These are phyloP conservation scores for Candida corydali DNA, from an alignment of 805 yeast genomes.

Conservation along the genomic window DNA sequence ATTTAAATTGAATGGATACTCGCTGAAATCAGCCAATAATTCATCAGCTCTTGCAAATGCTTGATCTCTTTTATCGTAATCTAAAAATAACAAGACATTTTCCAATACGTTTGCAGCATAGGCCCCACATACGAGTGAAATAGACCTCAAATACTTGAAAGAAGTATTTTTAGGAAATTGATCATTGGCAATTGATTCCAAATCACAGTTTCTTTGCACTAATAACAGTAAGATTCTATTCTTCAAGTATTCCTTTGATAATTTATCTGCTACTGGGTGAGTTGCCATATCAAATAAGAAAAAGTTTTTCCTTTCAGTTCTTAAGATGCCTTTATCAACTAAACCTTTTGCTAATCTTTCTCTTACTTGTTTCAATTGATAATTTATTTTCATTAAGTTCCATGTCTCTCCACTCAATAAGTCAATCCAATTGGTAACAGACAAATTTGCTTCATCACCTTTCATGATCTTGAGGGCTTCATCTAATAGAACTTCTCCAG, in stretches of 20 bases:
- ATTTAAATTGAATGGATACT: conserved; percentile 67
- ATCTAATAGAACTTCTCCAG: conserved; percentile 93
- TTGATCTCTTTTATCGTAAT: conserved; percentile 84
- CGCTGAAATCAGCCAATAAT: conserved; percentile 72
- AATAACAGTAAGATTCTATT: conserved; percentile 67
- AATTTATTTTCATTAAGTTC: conserved; percentile 90
- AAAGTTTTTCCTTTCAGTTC: conserved; percentile 94
- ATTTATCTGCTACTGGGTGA: conserved; percentile 87
- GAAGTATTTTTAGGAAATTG: conserved; percentile 69
- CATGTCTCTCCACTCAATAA: conserved; percentile 93
- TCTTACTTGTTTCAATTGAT: conserved; percentile 95
- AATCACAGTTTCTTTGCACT: conserved; percentile 63
- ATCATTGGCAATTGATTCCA: conserved; percentile 36
- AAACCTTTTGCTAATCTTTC: conserved; percentile 94
- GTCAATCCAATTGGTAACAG: conserved; percentile 91
- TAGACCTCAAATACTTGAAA: conserved; percentile 69
- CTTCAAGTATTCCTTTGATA: conserved; percentile 77
- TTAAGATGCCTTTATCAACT: conserved; percentile 92
- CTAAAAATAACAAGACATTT: conserved; percentile 71
- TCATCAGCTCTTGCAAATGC: conserved; percentile 96
- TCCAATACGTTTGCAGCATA: conserved; percentile 96
- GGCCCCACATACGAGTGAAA: conserved; percentile 81
- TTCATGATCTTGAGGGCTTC: conserved; percentile 91
- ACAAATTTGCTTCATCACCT: conserved; percentile 68
- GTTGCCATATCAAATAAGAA: conserved; percentile 97